phyloP scores from a whole-genome alignment of 2,329 filamentous ascomycete species.

The Cercospora zeae-maydis region DNA sequence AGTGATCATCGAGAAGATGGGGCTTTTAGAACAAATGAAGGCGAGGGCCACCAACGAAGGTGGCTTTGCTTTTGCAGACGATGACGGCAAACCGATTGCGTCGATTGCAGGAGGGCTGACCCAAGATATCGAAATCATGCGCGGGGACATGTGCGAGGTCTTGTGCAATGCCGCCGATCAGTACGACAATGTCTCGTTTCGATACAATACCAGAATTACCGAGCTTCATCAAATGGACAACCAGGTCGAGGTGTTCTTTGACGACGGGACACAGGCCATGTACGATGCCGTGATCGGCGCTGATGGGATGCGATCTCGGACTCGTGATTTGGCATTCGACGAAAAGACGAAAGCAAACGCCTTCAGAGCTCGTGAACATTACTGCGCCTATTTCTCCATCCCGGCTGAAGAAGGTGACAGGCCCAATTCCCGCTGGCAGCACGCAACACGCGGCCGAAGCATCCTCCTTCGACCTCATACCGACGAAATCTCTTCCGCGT shows the following conservation, averaged over 20 bases:
- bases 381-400: constrained; percentile 29
- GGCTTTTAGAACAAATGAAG: constrained; percentile 25
- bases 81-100: constrained; percentile 18
- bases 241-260: constrained; percentile 10
- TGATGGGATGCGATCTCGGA: constrained; percentile 34
- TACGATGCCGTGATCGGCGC: constrained; percentile 34
- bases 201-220: constrained; percentile 3
- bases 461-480: constrained; percentile 20
- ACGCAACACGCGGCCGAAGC: constrained; percentile 17
- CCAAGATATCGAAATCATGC: constrained; percentile 36
- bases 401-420: constrained; percentile 11
- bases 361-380: constrained; percentile 16
- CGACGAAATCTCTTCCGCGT: constrained; percentile 16
- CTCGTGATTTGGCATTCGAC: constrained; percentile 28
- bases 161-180: constrained; percentile 35
- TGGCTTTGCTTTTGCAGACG: constrained; percentile 27
- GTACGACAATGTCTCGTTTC: constrained; percentile 6
- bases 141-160: constrained; percentile 49
- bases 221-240: not conserved
- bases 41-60: constrained; percentile 23
- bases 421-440: constrained; percentile 21
- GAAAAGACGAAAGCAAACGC: constrained; percentile 12
- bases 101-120: constrained; percentile 14
- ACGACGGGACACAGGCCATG: constrained; percentile 10
- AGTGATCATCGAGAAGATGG: constrained; percentile 25